Base-by-base conservation (phyloP, 179 eudicot genomes). In the Silene coronaria region DNA sequence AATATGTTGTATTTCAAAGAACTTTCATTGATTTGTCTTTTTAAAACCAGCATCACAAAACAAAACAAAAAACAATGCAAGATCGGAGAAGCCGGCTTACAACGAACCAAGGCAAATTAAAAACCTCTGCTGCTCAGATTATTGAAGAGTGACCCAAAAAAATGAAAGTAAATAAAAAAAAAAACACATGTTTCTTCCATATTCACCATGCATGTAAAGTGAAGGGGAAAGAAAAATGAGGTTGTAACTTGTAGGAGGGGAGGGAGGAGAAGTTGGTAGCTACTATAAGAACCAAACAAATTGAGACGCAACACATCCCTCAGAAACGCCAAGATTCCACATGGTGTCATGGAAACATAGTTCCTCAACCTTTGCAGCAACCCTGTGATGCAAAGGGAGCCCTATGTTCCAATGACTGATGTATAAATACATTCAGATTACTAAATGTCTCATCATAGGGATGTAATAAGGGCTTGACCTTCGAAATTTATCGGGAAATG, bases 291-390 rank as follows among this genome's bases (percentile, higher is more conserved):
- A 11, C 12, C 5, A 23, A 70, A 70, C 2, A 22, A 69, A 14
- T 23, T 19, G 1, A 70, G 24, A 48, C 23, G 60, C 74, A 27
- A 51, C 5, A 53, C 22, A 53, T 71, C 74, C 74, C 74, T 71
- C 74, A 71, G 74, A 71, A 71, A 27, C 26, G 74, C 74, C 74
- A 51, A 51, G 74, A 71, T 71, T 71, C 74, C 74, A 17, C 74
- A 53, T 27, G 60, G 63, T 27, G 63, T 24, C 74, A 71, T 27
- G 63, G 6, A 71, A 51, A 71, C 74, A 28, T 45, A n/a, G 74
- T 51, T 71, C 45, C 74, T 71, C 74, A 55, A 71, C 45, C 75
- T 57, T 72, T 58, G 75, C 28, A 72, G 46, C 74, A 71, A 53
- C 60, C 57, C 7, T 48, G 73, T 3, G 11, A 26, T 26, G 38